Percentiles rank a stretch among this genome's conserved stretches.
Evolutionary conservation across 306 rosid genomes (phyloP).

Genomic region (Trifolium subterraneum): DNA sequence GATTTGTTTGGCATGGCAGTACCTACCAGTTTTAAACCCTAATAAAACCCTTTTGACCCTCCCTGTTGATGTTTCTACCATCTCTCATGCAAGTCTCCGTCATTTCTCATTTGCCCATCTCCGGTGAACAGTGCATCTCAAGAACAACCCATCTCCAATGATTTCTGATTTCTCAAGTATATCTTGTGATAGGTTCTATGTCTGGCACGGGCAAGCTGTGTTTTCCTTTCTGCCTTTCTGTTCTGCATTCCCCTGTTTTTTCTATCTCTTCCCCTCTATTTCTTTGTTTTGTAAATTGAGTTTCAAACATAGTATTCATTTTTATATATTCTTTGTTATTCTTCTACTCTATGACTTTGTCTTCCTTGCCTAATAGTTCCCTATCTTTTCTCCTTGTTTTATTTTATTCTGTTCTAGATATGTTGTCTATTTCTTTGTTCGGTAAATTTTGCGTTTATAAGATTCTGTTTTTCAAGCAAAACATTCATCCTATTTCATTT

Average conservation of each 20-base stretch:
- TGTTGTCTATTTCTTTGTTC: background rate
- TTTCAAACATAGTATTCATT: background rate
- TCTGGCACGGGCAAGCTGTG: background rate
- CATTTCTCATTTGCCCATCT: background rate
- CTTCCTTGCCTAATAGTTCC: background rate
- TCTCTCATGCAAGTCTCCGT: background rate
- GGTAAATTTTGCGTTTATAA: background rate
- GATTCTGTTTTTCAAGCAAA: background rate
- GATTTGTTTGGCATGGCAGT: conserved; percentile 1
- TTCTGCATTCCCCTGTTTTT: conserved; percentile 6
- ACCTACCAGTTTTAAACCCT: background rate
- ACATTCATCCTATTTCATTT: background rate
- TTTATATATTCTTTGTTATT: background rate
- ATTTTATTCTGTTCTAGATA: background rate
- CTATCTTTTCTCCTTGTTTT: background rate
- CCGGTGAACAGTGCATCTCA: background rate
- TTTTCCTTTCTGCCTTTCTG: background rate
- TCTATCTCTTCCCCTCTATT: background rate
- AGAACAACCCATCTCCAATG: background rate
- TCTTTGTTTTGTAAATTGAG: conserved; percentile 4
- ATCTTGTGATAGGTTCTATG: background rate
- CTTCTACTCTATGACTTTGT: background rate
- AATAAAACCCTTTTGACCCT: background rate
- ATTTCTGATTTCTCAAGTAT: background rate
- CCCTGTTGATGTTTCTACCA: background rate